These are phyloP conservation scores for Davidsoniella virescens DNA, from an alignment of 2,329 filamentous ascomycete genomes.

Conservation along the genomic window DNA sequence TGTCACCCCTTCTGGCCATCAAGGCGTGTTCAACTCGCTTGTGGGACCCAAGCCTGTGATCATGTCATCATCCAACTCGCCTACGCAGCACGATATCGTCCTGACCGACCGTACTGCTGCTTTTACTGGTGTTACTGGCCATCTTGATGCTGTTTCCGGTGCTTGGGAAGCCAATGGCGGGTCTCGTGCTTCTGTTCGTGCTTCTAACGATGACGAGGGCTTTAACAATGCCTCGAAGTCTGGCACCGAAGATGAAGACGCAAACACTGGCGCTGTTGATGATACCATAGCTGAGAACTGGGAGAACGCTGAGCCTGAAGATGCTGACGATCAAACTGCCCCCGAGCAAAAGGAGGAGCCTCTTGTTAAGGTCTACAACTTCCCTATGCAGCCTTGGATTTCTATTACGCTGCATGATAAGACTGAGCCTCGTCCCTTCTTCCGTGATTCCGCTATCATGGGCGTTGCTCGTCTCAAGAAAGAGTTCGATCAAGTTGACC, in stretches of 20 bases:
- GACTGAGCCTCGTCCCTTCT: slow-evolving; percentile 39
- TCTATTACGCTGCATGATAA: slow-evolving; percentile 59
- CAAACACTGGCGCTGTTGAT: not conserved
- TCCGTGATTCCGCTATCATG: slow-evolving; percentile 69
- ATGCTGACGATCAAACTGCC: slow-evolving; percentile 50
- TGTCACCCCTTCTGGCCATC: not conserved
- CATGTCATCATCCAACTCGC: slow-evolving; percentile 3
- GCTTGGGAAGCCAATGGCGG: slow-evolving; percentile 1
- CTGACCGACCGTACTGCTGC: slow-evolving; percentile 3
- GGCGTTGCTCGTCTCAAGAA: slow-evolving; percentile 93
- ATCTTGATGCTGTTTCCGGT: not conserved
- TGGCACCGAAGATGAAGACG: slow-evolving; percentile 4
- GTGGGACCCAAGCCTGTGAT: slow-evolving; percentile 12
- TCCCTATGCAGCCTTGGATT: slow-evolving; percentile 93
- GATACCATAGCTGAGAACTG: slow-evolving; percentile 58
- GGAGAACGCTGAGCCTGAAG: slow-evolving; percentile 71
- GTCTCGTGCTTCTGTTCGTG: not conserved
- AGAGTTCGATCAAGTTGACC: slow-evolving; percentile 93
- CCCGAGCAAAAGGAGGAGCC: slow-evolving; percentile 17
- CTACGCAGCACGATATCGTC: not conserved
- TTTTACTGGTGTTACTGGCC: not conserved
- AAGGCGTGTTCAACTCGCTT: slow-evolving; percentile 7
- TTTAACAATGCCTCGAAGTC: slow-evolving; percentile 6
- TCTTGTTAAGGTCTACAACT: slow-evolving; percentile 69
- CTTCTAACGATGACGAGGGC: slow-evolving; percentile 15